Base-by-base conservation (phyloP, 75 land plant genomes). In the Pseudotsuga menziesii region DNA sequence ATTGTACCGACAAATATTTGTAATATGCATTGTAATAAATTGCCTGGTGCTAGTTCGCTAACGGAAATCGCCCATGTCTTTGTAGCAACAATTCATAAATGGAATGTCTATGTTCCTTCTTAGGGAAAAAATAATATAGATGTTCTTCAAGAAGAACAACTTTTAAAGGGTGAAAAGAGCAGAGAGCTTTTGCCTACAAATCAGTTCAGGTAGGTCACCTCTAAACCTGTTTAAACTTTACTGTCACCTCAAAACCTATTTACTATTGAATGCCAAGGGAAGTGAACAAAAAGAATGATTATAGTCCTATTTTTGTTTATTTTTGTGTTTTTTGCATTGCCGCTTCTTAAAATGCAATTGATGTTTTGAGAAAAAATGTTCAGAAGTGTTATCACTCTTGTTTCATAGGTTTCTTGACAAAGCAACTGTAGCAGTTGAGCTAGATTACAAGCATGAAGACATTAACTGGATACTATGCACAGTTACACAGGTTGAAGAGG, bases 401-500 rank as follows among this genome's bases (percentile, higher is more conserved):
- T 54, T 74, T 74, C 20, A 23, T 69, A 85, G 86, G 54, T 83
- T 85, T 66, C 58, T 83, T 25, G 86, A 85, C 81, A 85, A 85
- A 64, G 86, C 86, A 48, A 86, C 85, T 26, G 75, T 86, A 15
- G 78, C 62, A 9, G 36, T 15, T 20, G 62, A 32, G 4, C 22
- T 6, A 36, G 76, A 48, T 17, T 12, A 25, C 25, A 22, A 75
- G 79, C 57, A 41, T 25, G 16, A 72, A 52, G 26, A 78, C 23
- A 71, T 64, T 32, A 48, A 72, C 25, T 54, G 29, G 60, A 82
- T 76, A 0, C 60, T 87, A 48, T 80, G 87, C 64, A 61, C 87
- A 0, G 63, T 62, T 26, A 77, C 85, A 55, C 80, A 86, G 14
- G 61, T 82, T 56, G 87, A 88, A 78, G 90, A 90, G 59, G 82